phyloP scores from a whole-genome alignment of 2,329 filamentous ascomycete species.

The Gremmenia infestans region DNA sequence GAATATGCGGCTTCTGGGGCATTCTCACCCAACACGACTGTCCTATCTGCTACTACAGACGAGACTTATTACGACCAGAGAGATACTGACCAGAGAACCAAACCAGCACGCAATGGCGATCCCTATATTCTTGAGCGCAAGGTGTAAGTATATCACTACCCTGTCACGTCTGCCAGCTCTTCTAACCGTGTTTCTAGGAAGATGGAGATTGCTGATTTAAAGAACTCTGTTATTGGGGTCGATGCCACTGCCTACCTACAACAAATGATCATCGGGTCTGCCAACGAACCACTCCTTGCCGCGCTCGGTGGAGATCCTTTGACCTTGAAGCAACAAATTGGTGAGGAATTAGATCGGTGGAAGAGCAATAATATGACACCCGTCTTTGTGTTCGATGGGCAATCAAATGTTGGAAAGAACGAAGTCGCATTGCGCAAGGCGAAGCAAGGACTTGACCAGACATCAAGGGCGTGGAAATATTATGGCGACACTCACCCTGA shows the following conservation, averaged over 20 bases:
- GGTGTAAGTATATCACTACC: conserved; percentile 2
- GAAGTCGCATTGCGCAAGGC: conserved; percentile 61
- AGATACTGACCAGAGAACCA: neutral
- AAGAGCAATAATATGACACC: conserved; percentile 66
- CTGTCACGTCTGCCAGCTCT: neutral
- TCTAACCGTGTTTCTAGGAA: conserved; percentile 8
- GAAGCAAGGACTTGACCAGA: conserved; percentile 62
- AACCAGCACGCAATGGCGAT: conserved; percentile 5
- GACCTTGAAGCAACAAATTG: conserved; percentile 69
- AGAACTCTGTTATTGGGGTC: conserved; percentile 72
- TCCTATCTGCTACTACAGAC: neutral
- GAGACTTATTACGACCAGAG: neutral
- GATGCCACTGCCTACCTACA: conserved; percentile 88
- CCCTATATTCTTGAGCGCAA: conserved; percentile 1
- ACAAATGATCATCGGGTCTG: conserved; percentile 67
- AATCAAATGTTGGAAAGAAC: conserved; percentile 73
- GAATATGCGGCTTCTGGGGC: neutral
- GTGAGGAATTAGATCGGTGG: conserved; percentile 70
- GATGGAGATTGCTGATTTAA: conserved; percentile 62
- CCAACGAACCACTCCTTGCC: conserved; percentile 81
- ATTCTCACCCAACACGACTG: neutral
- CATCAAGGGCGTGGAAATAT: conserved; percentile 76
- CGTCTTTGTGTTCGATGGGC: conserved; percentile 87
- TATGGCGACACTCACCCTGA: conserved; percentile 79
- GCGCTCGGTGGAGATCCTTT: conserved; percentile 85